Conservation (phyloP, 2,329 filamentous ascomycete genomes). For the Furcasterigmium sp. region DNA sequence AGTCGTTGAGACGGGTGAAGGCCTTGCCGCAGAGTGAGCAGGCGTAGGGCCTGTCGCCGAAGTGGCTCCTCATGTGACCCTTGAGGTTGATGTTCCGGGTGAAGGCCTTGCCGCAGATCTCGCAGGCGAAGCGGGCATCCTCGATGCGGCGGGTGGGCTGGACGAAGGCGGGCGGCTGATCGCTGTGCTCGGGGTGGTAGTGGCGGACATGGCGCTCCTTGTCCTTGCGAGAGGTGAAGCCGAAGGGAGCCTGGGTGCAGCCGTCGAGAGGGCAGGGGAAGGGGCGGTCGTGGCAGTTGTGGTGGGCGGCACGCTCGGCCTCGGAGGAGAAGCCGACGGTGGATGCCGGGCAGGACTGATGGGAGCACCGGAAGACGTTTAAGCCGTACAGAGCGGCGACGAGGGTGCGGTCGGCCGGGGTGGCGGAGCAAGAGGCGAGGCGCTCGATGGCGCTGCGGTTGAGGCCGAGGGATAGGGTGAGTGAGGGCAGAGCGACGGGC, state of each 20-base stretch:
- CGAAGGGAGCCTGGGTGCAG: constrained; percentile 27
- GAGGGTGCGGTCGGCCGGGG: constrained; percentile 3
- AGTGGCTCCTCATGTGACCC: constrained; percentile 29
- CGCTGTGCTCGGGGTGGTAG: constrained; percentile 19
- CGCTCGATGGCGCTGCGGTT: constrained; percentile 24
- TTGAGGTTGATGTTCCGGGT: constrained; percentile 28
- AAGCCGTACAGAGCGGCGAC: constrained; percentile 27
- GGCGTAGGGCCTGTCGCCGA: constrained; percentile 22
- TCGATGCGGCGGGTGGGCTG: constrained; percentile 13
- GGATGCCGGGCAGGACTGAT: constrained; percentile 35
- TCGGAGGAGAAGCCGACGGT: constrained; percentile 30
- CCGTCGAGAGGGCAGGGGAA: constrained; percentile 26
- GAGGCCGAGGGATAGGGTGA: constrained; percentile 17
- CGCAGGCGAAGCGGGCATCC: constrained; percentile 21
- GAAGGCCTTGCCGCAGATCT: constrained; percentile 28
- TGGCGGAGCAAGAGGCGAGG: constrained; percentile 1
- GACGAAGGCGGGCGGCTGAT: constrained; percentile 12
- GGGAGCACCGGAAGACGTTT: constrained; percentile 33
- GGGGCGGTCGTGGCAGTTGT: constrained; percentile 31
- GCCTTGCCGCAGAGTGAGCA: constrained; percentile 23
- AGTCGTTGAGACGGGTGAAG: constrained; percentile 26
- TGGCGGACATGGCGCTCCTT: constrained; percentile 23
- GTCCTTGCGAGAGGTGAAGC: constrained; percentile 34
- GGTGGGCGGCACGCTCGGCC: constrained; percentile 25
- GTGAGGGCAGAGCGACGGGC: constrained; percentile 21